Percentiles rank a stretch among this genome's conserved stretches.
Evolutionary conservation across 139 green algal genomes (phyloP).

Genomic region (Bryopsis sp.): DNA sequence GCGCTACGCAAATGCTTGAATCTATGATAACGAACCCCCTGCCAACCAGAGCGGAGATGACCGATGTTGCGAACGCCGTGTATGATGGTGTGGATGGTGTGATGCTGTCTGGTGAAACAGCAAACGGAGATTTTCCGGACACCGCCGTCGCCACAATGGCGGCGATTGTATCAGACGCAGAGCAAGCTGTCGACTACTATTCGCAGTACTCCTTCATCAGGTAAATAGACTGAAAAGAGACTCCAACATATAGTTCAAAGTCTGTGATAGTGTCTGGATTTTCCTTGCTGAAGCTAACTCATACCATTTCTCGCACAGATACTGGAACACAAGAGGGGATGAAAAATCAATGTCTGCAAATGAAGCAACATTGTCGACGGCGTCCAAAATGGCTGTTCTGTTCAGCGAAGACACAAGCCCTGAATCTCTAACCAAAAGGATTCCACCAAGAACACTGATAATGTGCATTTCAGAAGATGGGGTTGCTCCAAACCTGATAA

Average conservation of each 20-base stretch:
- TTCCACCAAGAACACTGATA: conserved; percentile 25
- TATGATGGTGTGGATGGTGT: conserved; percentile 40
- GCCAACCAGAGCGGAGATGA: conserved; percentile 53
- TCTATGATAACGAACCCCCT: conserved; percentile 45
- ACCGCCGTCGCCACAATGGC: conserved; percentile 43
- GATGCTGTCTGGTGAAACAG: conserved; percentile 48
- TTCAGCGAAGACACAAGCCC: conserved; percentile 22
- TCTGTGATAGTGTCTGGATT: conserved; percentile 29
- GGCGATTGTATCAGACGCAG: conserved; percentile 34
- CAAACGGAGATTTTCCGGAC: conserved; percentile 37
- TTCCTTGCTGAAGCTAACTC: conserved; percentile 54
- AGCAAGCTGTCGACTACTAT: conserved; percentile 47
- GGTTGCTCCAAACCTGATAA: conserved; percentile 34
- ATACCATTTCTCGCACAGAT: conserved; percentile 46
- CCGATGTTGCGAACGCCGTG: conserved; percentile 49
- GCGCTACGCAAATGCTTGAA: conserved; percentile 43
- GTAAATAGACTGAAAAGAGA: too few species aligned
- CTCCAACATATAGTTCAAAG: neutral
- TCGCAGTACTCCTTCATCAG: conserved; percentile 43
- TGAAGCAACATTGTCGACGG: conserved; percentile 20
- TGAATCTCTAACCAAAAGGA: neutral
- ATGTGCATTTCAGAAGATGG: conserved; percentile 46
- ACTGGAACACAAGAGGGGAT: conserved; percentile 30
- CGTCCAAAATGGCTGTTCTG: too few species aligned
- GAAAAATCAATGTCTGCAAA: conserved; percentile 37